Evolutionary conservation across 306 rosid species (phyloP).

Genomic region (Sechiopsis laciniata): DNA sequence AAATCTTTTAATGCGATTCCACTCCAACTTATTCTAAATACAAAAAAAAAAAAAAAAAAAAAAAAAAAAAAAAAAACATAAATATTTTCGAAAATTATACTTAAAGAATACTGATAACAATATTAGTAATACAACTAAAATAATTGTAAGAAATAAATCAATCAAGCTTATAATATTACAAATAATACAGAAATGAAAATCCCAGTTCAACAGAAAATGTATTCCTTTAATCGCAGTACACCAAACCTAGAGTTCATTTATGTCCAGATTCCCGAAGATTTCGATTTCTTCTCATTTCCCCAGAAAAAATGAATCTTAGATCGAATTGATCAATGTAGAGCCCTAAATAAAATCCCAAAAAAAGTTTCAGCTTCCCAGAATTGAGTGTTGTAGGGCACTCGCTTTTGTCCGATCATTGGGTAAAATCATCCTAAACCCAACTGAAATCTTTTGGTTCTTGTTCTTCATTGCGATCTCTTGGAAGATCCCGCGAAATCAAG

Average conservation of each 20-base stretch:
- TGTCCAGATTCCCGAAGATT: neutral
- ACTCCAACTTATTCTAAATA: too few relatives aligned
- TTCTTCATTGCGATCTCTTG: slow-evolving; percentile 46
- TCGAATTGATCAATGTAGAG: neutral
- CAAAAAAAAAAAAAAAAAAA: too few relatives aligned
- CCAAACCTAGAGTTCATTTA: neutral
- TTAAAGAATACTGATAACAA: too few relatives aligned
- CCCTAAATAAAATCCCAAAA: neutral
- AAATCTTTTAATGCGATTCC: too few relatives aligned
- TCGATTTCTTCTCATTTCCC: too few relatives aligned
- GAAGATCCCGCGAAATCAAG: slow-evolving; percentile 29
- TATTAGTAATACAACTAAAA: neutral
- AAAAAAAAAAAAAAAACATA: too few relatives aligned
- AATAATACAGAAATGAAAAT: slow-evolving; percentile 1
- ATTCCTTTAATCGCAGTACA: neutral
- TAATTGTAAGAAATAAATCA: neutral
- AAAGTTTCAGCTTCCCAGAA: neutral
- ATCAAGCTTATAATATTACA: neutral
- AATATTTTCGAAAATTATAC: too few relatives aligned
- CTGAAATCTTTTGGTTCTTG: slow-evolving; percentile 21
- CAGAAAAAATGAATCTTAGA: neutral
- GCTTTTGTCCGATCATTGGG: neutral
- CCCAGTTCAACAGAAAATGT: neutral
- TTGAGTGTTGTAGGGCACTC: neutral
- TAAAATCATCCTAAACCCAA: neutral